These are phyloP conservation scores for Aquanectria penicillioides DNA, from an alignment of 2,329 filamentous ascomycete genomes.

Conservation along the genomic window DNA sequence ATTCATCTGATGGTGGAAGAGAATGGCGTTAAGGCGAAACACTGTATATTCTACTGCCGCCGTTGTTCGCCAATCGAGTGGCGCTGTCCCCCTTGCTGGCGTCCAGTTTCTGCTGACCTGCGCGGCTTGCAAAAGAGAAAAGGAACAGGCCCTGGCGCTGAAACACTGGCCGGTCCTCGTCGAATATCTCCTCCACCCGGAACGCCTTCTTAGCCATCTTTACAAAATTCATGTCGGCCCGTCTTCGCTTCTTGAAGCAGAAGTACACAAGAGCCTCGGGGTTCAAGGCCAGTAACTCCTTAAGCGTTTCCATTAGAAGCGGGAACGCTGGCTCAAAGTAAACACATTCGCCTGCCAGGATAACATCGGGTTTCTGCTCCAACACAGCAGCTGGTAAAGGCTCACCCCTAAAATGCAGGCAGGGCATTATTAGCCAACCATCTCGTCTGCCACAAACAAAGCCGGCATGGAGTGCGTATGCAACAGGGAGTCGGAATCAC, in stretches of 20 bases:
- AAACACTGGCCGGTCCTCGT: constrained; percentile 68
- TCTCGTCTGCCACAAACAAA: constrained; percentile 12
- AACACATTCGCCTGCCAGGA: constrained; percentile 96
- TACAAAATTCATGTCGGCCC: constrained; percentile 81
- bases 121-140: constrained; percentile 63
- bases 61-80: constrained; percentile 30
- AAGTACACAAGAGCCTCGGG: constrained; percentile 76
- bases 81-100: constrained; percentile 25
- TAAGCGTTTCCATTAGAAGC: constrained; percentile 81
- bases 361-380: constrained; percentile 74
- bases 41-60: constrained; percentile 26
- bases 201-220: constrained; percentile 76
- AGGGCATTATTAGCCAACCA: constrained; percentile 33
- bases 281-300: constrained; percentile 78
- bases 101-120: constrained; percentile 25
- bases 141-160: constrained; percentile 69
- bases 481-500: constrained; percentile 34
- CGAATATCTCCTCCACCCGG: constrained; percentile 67
- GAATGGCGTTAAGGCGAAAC: constrained; percentile 33
- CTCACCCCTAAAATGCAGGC: constrained; percentile 62
- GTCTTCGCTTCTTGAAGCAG: constrained; percentile 92
- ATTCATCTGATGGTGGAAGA: constrained; percentile 14
- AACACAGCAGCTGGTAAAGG: constrained; percentile 63
- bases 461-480: constrained; percentile 7
- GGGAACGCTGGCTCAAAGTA: constrained; percentile 98